Percentiles rank a stretch among this genome's conserved stretches.
phyloP scores from a whole-genome alignment of 148 eudicot genomes.

The Pouteria glomerata region DNA sequence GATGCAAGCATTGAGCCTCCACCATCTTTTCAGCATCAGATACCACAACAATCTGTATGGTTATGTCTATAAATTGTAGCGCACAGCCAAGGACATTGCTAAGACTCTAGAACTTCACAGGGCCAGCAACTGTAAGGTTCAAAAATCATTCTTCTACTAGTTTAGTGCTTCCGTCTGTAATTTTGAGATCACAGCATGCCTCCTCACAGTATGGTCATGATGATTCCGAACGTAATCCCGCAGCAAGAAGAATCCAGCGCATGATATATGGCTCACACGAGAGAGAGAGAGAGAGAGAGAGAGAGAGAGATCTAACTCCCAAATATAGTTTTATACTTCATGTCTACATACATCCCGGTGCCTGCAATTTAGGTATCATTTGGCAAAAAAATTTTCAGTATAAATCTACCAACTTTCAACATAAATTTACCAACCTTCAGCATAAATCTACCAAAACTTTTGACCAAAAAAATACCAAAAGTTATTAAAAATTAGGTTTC shows the following conservation, averaged over 20 bases:
- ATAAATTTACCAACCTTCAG: too few species aligned
- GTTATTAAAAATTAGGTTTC: too few species aligned
- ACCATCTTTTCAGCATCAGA: not conserved
- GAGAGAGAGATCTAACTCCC: not conserved
- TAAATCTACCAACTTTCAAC: too few species aligned
- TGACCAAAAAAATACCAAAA: too few species aligned
- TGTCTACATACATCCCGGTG: not conserved
- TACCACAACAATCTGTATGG: too few species aligned
- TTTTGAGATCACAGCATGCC: not conserved
- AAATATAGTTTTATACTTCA: not conserved
- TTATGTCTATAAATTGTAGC: not conserved
- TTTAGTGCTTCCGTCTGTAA: not conserved
- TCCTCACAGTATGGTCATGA: not conserved
- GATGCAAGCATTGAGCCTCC: not conserved
- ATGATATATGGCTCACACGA: not conserved
- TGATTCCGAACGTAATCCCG: not conserved
- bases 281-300: constrained; percentile 6
- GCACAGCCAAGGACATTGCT: not conserved
- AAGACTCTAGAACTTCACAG: not conserved
- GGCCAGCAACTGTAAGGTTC: not conserved
- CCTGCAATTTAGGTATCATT: too few species aligned
- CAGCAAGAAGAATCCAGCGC: not conserved
- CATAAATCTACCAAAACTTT: too few species aligned
- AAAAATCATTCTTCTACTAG: constrained; percentile 1
- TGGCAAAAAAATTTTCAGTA: too few species aligned